Percentiles rank a stretch among this genome's conserved stretches.
Evolutionary conservation across 1,284 basidiomycete species (phyloP).

Genomic region (Ganoderma lucidum): DNA sequence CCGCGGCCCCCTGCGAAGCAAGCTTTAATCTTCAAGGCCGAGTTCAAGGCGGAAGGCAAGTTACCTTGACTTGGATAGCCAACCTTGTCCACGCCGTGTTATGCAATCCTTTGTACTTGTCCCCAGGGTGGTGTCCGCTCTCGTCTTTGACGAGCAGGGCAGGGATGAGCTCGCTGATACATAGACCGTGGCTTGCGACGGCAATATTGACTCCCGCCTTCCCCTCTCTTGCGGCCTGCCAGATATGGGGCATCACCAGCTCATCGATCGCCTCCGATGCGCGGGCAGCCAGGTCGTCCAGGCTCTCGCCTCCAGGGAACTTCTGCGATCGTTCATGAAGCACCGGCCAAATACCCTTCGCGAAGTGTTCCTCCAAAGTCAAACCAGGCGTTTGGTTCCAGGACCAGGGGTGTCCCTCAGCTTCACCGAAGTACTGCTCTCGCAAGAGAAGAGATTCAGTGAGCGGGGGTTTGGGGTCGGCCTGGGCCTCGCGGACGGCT

Average conservation of each 20-base stretch:
- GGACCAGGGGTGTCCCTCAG: conserved; percentile 70
- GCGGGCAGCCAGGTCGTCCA: conserved; percentile 71
- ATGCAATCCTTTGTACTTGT: conserved; percentile 59
- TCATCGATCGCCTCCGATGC: conserved; percentile 67
- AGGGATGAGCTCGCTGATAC: conserved; percentile 71
- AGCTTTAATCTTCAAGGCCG: conserved; percentile 7
- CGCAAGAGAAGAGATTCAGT: conserved; percentile 59
- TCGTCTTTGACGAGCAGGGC: conserved; percentile 55
- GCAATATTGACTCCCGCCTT: conserved; percentile 63
- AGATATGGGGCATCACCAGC: conserved; percentile 67
- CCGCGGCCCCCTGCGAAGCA: conserved; percentile 39
- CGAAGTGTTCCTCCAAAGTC: conserved; percentile 59
- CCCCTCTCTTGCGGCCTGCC: conserved; percentile 48
- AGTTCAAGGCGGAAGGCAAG: neutral
- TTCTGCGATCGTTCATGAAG: conserved; percentile 56
- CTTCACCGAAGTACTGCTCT: conserved; percentile 78
- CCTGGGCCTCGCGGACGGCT: conserved; percentile 61
- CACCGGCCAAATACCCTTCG: conserved; percentile 59
- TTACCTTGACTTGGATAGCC: conserved; percentile 56
- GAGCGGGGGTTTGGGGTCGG: conserved; percentile 62
- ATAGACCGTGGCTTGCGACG: conserved; percentile 84
- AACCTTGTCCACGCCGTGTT: conserved; percentile 81
- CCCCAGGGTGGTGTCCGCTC: conserved; percentile 39
- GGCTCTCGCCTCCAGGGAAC: conserved; percentile 79
- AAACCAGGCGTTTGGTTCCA: conserved; percentile 42